Base-by-base conservation (phyloP, 2,329 filamentous ascomycete genomes). In the Epichloe hybrida region DNA sequence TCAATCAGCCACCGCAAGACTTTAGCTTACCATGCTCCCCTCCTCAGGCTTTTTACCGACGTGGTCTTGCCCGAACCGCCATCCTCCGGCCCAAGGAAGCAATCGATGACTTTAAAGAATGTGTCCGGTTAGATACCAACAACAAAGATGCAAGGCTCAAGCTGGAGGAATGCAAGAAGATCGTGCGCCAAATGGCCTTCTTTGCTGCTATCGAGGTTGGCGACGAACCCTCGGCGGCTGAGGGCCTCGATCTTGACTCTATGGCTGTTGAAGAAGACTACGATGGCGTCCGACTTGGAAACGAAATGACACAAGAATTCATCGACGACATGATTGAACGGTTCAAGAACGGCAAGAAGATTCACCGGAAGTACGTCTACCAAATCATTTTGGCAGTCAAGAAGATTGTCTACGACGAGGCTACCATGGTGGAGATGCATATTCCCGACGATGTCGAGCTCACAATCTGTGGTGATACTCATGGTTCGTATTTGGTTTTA, bases 391-490 rank as follows among this genome's bases (percentile, higher is more conserved):
- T 96, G 59, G 86, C 87, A 5, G 87, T 94, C 59, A 88, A 86
- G 73, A 84, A 95, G 56, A 79, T 98, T 52, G 84, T 95, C 44
- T 90, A 91, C 66, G 82, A 89, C 49, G 93, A 98, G 70, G 79
- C 91, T 15, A 98, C 93, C 27, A 96, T 98, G 93, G 90, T 96
- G 27, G 93, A 98, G 71, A 79, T 93, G 64, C 80, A 87, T 47
- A 81, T 98, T 50, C 80, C 84, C 5, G 72, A 86, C 44, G 88
- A 83, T 51, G 81, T 84, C 52, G 79, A 84, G 63, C 74, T 98
- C 61, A 98, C 93, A 2, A 89, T 98, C 50, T 98, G 93, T 64
- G 93, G 93, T 66, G 93, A 98, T 66, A 98, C 93, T 5, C 93
- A 98, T 66, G 93, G 88, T 88, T 69, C 60, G 75, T 69, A 17